These are phyloP conservation scores for Colletotrichum destructivum DNA, from an alignment of 2,329 filamentous ascomycete species.

Conservation along the genomic window DNA sequence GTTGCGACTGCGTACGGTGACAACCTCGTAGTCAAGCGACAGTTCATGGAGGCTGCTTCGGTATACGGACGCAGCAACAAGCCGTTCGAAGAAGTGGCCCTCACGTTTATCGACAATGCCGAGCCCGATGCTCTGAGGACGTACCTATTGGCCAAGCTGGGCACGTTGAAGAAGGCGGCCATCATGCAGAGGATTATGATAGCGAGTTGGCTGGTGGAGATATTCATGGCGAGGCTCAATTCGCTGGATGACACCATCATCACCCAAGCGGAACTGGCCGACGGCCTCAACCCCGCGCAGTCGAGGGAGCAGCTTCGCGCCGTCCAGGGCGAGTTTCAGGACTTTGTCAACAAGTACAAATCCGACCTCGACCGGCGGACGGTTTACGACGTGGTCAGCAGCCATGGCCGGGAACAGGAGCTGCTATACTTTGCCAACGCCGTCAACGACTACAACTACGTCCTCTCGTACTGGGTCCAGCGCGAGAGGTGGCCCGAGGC, in stretches of 20 bases:
- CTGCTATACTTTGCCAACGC: conserved; percentile 91
- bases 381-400: conserved; percentile 95
- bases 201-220: conserved; percentile 92
- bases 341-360: conserved; percentile 90
- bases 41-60: conserved; percentile 87
- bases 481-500: conserved; percentile 93
- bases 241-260: conserved; percentile 94
- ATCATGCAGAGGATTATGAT: conserved; percentile 97
- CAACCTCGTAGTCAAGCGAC: conserved; percentile 84
- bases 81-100: conserved; percentile 94
- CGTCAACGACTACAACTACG: conserved; percentile 93
- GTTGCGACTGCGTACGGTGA: conserved; percentile 95
- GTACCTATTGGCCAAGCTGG: conserved; percentile 89
- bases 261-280: conserved; percentile 85
- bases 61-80: conserved; percentile 97
- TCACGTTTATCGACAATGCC: conserved; percentile 90
- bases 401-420: conserved; percentile 94
- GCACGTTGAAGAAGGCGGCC: conserved; percentile 84
- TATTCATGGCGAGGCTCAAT: conserved; percentile 98
- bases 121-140: conserved; percentile 93
- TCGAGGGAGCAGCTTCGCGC: conserved; percentile 79
- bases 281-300: conserved; percentile 79
- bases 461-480: conserved; percentile 97
- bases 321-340: conserved; percentile 85
- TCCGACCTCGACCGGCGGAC: conserved; percentile 90